Base-by-base conservation (phyloP, 768 basidiomycete species). In the Symmetrospora coprosmae region DNA sequence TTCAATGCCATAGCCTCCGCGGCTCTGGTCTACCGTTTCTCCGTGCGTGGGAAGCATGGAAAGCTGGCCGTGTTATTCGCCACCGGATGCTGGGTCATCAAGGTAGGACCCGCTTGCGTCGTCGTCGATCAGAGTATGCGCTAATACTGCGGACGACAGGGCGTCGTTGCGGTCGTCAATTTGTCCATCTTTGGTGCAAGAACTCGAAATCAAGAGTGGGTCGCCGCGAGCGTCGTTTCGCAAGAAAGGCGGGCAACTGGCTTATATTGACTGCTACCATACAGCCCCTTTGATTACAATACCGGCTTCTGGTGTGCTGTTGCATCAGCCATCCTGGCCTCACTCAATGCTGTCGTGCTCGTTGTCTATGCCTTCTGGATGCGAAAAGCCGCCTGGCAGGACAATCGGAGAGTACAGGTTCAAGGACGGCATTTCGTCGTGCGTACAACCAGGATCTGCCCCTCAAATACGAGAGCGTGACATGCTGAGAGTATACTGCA, bases 11-110 rank as follows among this genome's bases (percentile, higher is more conserved):
- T 71, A 17, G 73, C 72, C 27, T 72, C 73, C 48, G 63, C 62
- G 2, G 51, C 74, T 14, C 64, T 74, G 19, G 51, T 74, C 28
- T 46, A 71, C 13, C 68, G 73, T 13, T 74, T 74, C 60, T 69
- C 72, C 2, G 49, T 62, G 5, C 62, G 51, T 13, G 53, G 50
- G 5, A 38, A 46, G 13, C 69, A 66, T 58, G 69, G 68, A 66
- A 62, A 50, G 19, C 40, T 56, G 11, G 65, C 67, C 0, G 71
- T 70, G 0, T 51, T 56, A 9, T 52, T 64, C 43, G 72, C 72
- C 0, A 53, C 69, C 11, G 30, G 68, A 2, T 71, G 62, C 40
- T 74, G 73, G 73, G 49, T 69, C 25, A 62, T 62, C 56, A 74
- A 72, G 61, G 69, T 69, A n/a, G n/a, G n/a, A n/a, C n/a, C n/a